Conservation (phyloP, 352 stramenopile genomes). For the Phytophthora chlamydospora region DNA sequence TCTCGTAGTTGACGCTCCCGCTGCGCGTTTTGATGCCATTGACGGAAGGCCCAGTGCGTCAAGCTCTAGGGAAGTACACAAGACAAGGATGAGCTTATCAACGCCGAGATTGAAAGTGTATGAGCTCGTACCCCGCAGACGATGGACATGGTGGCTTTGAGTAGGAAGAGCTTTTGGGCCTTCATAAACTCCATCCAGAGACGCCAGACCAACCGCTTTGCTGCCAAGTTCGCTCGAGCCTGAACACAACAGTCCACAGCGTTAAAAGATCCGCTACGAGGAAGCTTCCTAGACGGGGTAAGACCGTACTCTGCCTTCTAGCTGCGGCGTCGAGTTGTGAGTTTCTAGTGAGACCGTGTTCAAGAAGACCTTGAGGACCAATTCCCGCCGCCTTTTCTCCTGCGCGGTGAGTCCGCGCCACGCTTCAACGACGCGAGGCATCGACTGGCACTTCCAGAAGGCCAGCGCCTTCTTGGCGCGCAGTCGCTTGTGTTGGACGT, state of each 20-base stretch:
- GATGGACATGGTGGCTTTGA: conserved; percentile 75
- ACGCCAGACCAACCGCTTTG: conserved; percentile 52
- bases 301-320: conserved; percentile 45
- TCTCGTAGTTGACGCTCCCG: conserved; percentile 45
- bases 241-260: conserved; percentile 3
- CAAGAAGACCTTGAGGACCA: conserved; percentile 67
- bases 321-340: conserved; percentile 71
- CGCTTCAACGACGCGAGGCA: conserved; percentile 61
- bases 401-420: conserved; percentile 45
- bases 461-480: conserved; percentile 62
- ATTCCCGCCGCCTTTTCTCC: conserved; percentile 36
- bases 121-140: conserved; percentile 53
- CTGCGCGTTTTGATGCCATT: conserved; percentile 58
- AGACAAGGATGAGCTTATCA: conserved; percentile 1
- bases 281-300: no score
- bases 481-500: conserved; percentile 43
- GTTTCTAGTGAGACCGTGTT: conserved; percentile 65
- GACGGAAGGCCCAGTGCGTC: conserved; percentile 68
- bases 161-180: conserved; percentile 69
- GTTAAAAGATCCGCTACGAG: conserved; percentile 2
- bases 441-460: conserved; percentile 74
- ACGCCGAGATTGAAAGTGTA: not conserved
- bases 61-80: conserved; percentile 49
- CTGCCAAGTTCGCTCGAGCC: conserved; percentile 48
- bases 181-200: conserved; percentile 61